A percentile compares a stretch with the other conserved stretches of the same genome.
Conservation (phyloP, 768 basidiomycete species). For the Tulasnella calospora region DNA sequence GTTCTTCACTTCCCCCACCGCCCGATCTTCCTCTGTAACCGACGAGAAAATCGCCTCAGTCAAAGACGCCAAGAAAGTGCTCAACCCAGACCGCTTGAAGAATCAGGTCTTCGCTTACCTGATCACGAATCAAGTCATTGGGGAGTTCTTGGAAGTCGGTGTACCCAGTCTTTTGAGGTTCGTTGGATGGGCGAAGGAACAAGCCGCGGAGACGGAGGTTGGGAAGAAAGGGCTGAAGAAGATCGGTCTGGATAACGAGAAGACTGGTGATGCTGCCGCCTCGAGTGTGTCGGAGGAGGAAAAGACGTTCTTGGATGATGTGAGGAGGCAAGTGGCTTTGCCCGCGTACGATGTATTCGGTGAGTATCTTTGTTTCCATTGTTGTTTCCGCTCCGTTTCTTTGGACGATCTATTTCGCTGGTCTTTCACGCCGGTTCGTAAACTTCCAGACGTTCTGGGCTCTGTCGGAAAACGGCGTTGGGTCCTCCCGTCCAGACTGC, state of each 20-base stretch:
- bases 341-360: conserved; percentile 76
- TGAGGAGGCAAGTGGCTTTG: conserved; percentile 69
- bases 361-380: conserved; percentile 30
- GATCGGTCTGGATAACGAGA: conserved; percentile 37
- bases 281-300: conserved; percentile 51
- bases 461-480: not conserved
- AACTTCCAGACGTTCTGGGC: not conserved
- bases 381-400: not conserved
- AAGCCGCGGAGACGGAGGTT: conserved; percentile 62
- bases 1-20: conserved; percentile 14
- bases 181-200: conserved; percentile 48
- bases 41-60: conserved; percentile 35
- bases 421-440: not conserved
- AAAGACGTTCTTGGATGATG: conserved; percentile 69
- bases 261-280: conserved; percentile 24
- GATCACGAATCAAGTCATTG: conserved; percentile 81
- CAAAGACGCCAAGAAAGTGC: conserved; percentile 35
- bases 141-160: conserved; percentile 72
- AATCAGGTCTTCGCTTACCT: conserved; percentile 92
- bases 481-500: not conserved
- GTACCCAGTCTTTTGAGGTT: conserved; percentile 71
- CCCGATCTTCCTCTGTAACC: conserved; percentile 26
- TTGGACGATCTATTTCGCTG: not conserved
- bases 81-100: conserved; percentile 52
- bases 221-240: conserved; percentile 64